A percentile compares a stretch with the other conserved stretches of the same genome.
These are phyloP conservation scores for Nitzschia palea DNA, from an alignment of 108 stramenopile genomes.

Conservation along the genomic window DNA sequence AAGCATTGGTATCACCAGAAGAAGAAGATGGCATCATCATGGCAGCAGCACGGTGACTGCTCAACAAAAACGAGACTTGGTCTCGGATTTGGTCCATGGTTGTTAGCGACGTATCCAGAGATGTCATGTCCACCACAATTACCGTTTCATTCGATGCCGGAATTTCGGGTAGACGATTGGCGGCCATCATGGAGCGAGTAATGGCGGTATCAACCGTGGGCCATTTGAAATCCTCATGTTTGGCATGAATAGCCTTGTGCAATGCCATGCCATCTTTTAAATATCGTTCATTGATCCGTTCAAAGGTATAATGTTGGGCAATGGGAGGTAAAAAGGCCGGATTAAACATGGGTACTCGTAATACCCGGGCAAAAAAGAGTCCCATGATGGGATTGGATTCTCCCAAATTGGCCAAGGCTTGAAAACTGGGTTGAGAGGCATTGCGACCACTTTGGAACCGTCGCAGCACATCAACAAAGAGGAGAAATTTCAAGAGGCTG, in stretches of 20 bases:
- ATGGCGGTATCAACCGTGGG: conserved; percentile 2
- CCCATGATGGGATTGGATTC: conserved; percentile 29
- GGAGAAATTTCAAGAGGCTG: conserved; percentile 47
- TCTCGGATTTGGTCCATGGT: conserved; percentile 62
- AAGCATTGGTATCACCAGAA: conserved; percentile 1
- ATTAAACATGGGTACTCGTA: conserved; percentile 22
- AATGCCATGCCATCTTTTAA: conserved; percentile 60
- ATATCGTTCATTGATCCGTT: conserved; percentile 70
- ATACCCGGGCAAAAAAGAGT: conserved; percentile 24
- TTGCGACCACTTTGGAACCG: conserved; percentile 20
- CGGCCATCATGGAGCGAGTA: background rate
- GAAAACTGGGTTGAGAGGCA: background rate
- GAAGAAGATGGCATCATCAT: conserved; percentile 2
- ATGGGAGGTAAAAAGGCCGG: conserved; percentile 66
- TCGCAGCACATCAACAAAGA: conserved; percentile 52
- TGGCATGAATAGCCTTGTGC: conserved; percentile 35
- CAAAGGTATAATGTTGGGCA: conserved; percentile 81
- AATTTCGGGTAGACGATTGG: background rate
- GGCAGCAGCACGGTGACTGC: conserved; percentile 15
- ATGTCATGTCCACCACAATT: conserved; percentile 67
- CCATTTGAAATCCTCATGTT: conserved; percentile 29
- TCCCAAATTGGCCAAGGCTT: conserved; percentile 18
- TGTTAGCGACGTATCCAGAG: conserved; percentile 48
- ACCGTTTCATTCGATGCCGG: conserved; percentile 37
- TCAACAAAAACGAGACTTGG: conserved; percentile 69